Conservation (phyloP, 75 land plant species). For the Cryptomeria japonica region DNA sequence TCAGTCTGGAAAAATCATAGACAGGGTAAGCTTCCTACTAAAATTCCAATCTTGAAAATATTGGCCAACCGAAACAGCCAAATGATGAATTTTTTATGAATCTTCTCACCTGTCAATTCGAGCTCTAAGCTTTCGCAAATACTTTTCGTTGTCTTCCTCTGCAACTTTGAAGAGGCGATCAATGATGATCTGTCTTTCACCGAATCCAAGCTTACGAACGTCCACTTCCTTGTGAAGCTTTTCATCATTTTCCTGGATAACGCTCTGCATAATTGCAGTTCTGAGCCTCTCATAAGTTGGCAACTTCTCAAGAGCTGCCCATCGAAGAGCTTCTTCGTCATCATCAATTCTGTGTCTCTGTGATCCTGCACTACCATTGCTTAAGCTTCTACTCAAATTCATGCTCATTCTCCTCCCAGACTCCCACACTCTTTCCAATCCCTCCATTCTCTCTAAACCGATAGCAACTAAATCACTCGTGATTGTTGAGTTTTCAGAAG, state of each 20-base stretch:
- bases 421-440: constrained; percentile 1
- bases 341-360: constrained; percentile 41
- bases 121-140: constrained; percentile 52
- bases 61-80: background rate
- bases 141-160: constrained; percentile 89
- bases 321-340: constrained; percentile 69
- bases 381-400: constrained; percentile 34
- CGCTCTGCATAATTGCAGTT: constrained; percentile 44
- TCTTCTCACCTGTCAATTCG: constrained; percentile 69
- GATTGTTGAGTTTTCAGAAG: too few relatives aligned
- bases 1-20: background rate
- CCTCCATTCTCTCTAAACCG: background rate
- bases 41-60: background rate
- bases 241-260: constrained; percentile 11
- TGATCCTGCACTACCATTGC: constrained; percentile 32
- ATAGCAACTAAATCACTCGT: too few relatives aligned
- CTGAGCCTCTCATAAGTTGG: constrained; percentile 72
- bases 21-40: background rate
- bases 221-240: constrained; percentile 61
- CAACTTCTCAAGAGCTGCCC: constrained; percentile 80
- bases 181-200: constrained; percentile 64
- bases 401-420: constrained; percentile 16
- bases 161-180: constrained; percentile 68
- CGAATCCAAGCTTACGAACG: constrained; percentile 50
- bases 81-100: background rate